Evolutionary conservation across 1,139 yeast genomes (phyloP).

Genomic region (Fermentozyma sake): DNA sequence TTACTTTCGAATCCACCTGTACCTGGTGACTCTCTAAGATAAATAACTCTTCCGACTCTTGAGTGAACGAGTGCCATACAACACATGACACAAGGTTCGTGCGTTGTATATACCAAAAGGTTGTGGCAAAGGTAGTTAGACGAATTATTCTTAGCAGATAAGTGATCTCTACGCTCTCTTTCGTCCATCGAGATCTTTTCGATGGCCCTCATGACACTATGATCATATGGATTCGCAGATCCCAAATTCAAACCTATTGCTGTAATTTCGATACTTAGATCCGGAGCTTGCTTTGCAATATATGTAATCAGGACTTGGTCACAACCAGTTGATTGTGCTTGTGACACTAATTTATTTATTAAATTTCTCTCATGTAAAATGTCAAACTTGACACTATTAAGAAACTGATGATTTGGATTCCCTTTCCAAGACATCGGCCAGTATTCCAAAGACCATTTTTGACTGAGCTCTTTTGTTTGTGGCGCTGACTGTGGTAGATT

Average conservation of each 20-base stretch:
- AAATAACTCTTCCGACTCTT: conserved; percentile 66
- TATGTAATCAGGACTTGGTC: conserved; percentile 21
- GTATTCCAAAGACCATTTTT: conserved; percentile 56
- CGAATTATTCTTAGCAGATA: conserved; percentile 6
- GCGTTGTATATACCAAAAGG: conserved; percentile 78
- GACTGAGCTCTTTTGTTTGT: conserved; percentile 56
- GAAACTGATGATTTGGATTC: conserved; percentile 73
- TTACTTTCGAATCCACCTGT: conserved; percentile 57
- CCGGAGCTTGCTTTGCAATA: conserved; percentile 17
- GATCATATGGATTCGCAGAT: conserved; percentile 49
- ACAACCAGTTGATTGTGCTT: too few species aligned
- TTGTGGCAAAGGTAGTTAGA: conserved; percentile 66
- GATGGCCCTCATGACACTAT: conserved; percentile 73
- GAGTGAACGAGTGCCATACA: conserved; percentile 95
- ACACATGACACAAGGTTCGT: conserved; percentile 97
- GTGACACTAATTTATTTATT: too few species aligned
- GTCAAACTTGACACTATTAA: conserved; percentile 50
- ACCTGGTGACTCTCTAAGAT: conserved; percentile 37
- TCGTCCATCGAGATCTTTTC: conserved; percentile 53
- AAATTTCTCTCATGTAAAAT: conserved; percentile 40
- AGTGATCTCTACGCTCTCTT: conserved; percentile 22
- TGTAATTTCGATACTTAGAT: conserved; percentile 12
- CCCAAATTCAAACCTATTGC: conserved; percentile 14
- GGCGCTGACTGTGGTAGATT: conserved; percentile 52
- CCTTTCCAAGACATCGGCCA: conserved; percentile 98